A percentile compares a stretch with the other conserved stretches of the same genome.
Conservation (phyloP, 495 filamentous ascomycete genomes). For the Trichoderma gamsii region DNA sequence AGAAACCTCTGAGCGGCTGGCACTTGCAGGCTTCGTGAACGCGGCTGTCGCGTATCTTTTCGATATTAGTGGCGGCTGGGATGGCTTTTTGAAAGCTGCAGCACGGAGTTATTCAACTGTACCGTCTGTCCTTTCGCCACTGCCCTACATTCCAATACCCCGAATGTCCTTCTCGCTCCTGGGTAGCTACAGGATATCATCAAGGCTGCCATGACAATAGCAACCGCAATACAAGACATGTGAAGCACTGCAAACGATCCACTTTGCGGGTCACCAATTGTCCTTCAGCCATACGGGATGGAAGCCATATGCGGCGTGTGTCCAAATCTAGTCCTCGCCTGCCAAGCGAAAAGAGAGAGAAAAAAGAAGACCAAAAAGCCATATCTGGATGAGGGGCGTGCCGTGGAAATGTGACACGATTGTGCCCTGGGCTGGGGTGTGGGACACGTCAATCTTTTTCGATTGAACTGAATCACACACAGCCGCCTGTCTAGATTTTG, state of each 20-base stretch:
- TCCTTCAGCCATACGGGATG: background rate
- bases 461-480: background rate
- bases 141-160: background rate
- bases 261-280: background rate
- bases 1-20: background rate
- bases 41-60: too few species aligned
- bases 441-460: background rate
- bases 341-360: background rate
- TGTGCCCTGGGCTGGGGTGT: background rate
- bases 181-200: background rate
- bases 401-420: background rate
- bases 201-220: background rate
- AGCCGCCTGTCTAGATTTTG: background rate
- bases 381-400: background rate
- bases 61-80: too few species aligned
- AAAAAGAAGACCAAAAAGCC: background rate
- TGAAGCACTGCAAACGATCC: background rate
- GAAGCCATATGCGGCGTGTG: background rate
- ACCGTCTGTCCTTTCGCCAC: too few species aligned
- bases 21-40: background rate
- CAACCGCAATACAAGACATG: constrained; percentile 4
- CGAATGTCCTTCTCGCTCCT: background rate
- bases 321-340: background rate
- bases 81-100: background rate
- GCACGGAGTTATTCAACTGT: background rate